phyloP scores from a whole-genome alignment of 345 rosid species.

The Bruguiera parviflora region DNA sequence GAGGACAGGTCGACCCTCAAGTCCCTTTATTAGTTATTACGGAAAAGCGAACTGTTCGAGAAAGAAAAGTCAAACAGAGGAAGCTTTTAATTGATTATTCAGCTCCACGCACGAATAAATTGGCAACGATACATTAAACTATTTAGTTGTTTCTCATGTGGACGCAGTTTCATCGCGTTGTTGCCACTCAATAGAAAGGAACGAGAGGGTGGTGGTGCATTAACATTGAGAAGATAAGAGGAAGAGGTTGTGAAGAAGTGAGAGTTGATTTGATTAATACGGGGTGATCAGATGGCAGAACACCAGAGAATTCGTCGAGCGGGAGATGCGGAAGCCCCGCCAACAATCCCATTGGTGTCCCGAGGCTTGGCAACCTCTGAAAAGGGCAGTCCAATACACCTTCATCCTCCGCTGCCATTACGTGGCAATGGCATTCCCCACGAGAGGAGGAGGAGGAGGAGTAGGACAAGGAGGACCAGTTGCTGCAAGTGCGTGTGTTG shows the following conservation, averaged over 20 bases:
- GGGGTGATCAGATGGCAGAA: slow-evolving; percentile 30
- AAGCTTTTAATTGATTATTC: no score
- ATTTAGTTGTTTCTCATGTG: no score
- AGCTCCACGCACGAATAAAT: no score
- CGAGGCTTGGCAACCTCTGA: slow-evolving; percentile 24
- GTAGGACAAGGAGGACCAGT: slow-evolving; percentile 29
- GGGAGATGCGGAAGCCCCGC: slow-evolving; percentile 32
- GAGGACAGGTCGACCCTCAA: no score
- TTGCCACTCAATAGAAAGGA: no score
- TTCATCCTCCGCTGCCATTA: slow-evolving; percentile 13
- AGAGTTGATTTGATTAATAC: slow-evolving; percentile 1
- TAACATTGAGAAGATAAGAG: not conserved
- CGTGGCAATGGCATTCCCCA: slow-evolving; percentile 16
- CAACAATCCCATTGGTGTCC: slow-evolving; percentile 32
- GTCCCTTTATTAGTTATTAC: no score
- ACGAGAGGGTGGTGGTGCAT: no score
- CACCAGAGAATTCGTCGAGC: slow-evolving; percentile 47
- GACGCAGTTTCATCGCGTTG: no score
- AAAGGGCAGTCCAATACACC: slow-evolving; percentile 19
- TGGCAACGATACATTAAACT: no score
- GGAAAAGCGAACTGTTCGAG: no score
- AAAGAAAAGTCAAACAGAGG: no score
- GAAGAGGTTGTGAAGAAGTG: not conserved
- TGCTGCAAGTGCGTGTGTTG: slow-evolving; percentile 69
- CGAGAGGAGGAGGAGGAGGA: slow-evolving; percentile 15